Base-by-base conservation (phyloP, 306 rosid genomes). In the Gastrolobium bilobum region DNA sequence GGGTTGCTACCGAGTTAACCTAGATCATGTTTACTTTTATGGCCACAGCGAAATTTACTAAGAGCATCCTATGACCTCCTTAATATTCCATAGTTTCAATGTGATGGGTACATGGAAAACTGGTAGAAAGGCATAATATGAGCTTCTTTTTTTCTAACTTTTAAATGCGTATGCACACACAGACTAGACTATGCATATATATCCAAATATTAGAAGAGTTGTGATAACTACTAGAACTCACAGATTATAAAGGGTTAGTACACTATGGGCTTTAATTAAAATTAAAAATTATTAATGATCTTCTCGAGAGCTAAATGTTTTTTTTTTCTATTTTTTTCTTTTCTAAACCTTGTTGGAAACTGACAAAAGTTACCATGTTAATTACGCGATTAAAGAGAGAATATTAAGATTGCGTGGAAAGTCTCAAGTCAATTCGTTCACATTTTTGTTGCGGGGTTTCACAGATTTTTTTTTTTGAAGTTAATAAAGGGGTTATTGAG, bases 1-100 rank as follows among this genome's bases (percentile, higher is more conserved):
- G 54, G 72, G n/a, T 50, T 26, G 53, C 4, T 61, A 47, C 35
- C 71, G 71, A 75, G 61, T 61, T 63, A 62, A 47, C 62, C 80
- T 34, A 75, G 69, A 75, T 48, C 29, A 15, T 33, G 6, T 47
- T 61, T 54, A 37, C 44, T 4, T 13, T 4, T 9, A 34, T 6
- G 66, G 29, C 11, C 58, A 47, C 8, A 10, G 5, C 35, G 63
- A 62, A 63, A 63, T 37, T 26, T 62, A 61, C 79, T 35, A 75
- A 9, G 71, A 63, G 51, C 39, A 51, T 75, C 80, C 61, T 46
- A 61, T 61, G 40, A 5, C 40, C 7, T 15, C 53, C 46, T 73
- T 57, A 42, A 50, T 51, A 68, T 68, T 68, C 44, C 58, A 0
- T 47, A 20, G 15, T 47, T 47, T 30, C 2, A 48, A 5, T 68